Base-by-base conservation (phyloP, 1,284 basidiomycete genomes). In the Xerocomus nothofagi region DNA sequence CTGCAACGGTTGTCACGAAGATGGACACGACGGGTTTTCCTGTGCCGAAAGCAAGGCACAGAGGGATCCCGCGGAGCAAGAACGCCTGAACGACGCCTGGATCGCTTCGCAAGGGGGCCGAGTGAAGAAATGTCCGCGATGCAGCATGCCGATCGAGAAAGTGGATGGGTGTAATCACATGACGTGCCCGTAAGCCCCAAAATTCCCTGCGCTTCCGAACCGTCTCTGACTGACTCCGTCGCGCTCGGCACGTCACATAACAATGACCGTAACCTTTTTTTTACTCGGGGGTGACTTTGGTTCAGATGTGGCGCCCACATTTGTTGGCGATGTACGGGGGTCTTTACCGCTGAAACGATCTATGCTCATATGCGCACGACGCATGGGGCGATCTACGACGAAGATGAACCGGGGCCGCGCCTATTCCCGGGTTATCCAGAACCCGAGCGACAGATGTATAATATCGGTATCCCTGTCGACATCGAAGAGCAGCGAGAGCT, bases 101-200 rank as follows among this genome's bases (percentile, higher is more conserved):
- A 63, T 69, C 1, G 33, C 57, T 10, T 50, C 56, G 17, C 62
- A 70, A 47, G 58, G 57, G 0, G 63, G 66, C n/a, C 57, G 61
- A 0, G 68, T 73, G 40, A 71, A 68, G 49, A 60, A 57, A 29
- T 72, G 70, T 44, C 80, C 79, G 0, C 53, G 57, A 11, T 82
- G 80, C 54, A 58, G 56, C 2, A 67, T 75, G 4, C 71, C 60
- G 54, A 76, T 80, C 38, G 73, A 80, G 60, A 81, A 80, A 56
- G 63, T 54, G 18, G 76, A 72, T 18, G 81, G 81, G 1, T 82
- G 80, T 60, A 81, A 81, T 58, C 81, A 82, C 57, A 76, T 82
- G 68, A 54, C 62, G 7, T 82, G 80, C 56, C 30, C 29, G 63
- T 67, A 27, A 11, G 58, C n/a, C n/a, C n/a, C n/a, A 18, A 9